Percentiles rank a stretch among this genome's conserved stretches.
Evolutionary conservation across 352 stramenopile species (phyloP).

Genomic region (Discostella stelligera): DNA sequence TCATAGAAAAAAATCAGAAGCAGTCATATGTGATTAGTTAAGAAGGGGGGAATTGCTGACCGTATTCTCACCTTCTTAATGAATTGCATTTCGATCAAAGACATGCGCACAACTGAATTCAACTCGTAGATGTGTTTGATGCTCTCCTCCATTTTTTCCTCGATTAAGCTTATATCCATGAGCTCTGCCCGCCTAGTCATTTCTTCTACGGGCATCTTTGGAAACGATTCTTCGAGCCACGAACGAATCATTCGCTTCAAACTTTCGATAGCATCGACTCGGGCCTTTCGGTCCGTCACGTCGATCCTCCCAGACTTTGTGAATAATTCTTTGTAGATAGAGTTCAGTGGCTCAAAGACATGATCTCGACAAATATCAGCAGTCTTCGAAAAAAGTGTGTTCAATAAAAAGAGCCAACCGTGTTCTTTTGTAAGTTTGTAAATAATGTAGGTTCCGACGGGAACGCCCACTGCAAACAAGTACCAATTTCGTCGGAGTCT

Average conservation of each 20-base stretch:
- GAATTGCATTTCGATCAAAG: conserved; percentile 84
- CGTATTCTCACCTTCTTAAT: conserved; percentile 76
- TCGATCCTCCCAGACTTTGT: conserved; percentile 60
- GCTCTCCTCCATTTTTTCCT: conserved; percentile 73
- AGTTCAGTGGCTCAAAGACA: conserved; percentile 57
- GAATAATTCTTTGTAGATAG: conserved; percentile 73
- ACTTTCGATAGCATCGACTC: conserved; percentile 64
- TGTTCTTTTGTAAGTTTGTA: conserved; percentile 54
- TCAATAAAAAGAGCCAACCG: conserved; percentile 19
- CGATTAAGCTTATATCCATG: conserved; percentile 82
- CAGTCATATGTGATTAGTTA: not conserved
- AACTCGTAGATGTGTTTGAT: conserved; percentile 81
- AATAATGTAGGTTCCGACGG: conserved; percentile 44
- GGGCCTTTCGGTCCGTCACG: conserved; percentile 70
- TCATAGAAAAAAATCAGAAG: not conserved
- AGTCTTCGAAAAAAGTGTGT: conserved; percentile 38
- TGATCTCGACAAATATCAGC: conserved; percentile 58
- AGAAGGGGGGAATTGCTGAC: not conserved
- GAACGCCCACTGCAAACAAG: conserved; percentile 51
- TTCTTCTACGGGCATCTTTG: conserved; percentile 71
- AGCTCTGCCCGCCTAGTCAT: conserved; percentile 48
- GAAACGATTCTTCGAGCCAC: conserved; percentile 80
- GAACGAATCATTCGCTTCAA: conserved; percentile 81
- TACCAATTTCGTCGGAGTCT: conserved; percentile 73
- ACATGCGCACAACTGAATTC: conserved; percentile 77